Conservation (phyloP, 2,329 filamentous ascomycete genomes). For the Cladophialophora exuberans region DNA sequence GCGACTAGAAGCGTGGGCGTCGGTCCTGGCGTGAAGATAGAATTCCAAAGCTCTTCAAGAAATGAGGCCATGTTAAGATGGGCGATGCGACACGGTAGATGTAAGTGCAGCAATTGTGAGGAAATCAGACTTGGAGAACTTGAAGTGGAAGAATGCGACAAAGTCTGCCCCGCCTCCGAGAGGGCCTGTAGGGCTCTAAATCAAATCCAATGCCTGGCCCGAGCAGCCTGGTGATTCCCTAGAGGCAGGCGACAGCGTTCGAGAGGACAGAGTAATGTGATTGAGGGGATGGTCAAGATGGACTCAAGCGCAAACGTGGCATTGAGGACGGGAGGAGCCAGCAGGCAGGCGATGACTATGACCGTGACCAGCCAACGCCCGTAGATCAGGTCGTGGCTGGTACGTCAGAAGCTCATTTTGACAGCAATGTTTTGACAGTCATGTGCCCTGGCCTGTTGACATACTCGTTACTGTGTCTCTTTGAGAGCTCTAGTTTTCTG, state of each 20-base stretch:
- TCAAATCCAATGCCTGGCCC: neutral
- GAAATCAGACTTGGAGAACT: too few relatives aligned
- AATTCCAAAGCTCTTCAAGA: constrained; percentile 80
- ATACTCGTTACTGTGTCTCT: too few relatives aligned
- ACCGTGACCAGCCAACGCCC: neutral
- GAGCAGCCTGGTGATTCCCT: constrained; percentile 1
- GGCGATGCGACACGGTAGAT: neutral
- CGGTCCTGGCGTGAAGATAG: constrained; percentile 89
- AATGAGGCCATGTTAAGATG: constrained; percentile 52
- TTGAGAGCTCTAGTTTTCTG: neutral
- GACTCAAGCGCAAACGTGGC: constrained; percentile 19
- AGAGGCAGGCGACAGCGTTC: constrained; percentile 12
- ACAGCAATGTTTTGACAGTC: neutral
- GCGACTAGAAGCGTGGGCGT: constrained; percentile 86
- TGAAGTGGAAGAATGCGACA: constrained; percentile 18
- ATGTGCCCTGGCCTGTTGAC: too few relatives aligned
- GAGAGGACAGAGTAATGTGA: constrained; percentile 15
- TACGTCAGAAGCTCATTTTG: constrained; percentile 1
- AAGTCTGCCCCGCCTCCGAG: constrained; percentile 18
- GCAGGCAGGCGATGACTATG: constrained; percentile 8
- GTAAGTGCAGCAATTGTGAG: too few relatives aligned
- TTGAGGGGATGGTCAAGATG: constrained; percentile 13
- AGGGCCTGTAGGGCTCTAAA: constrained; percentile 15
- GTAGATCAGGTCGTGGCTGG: constrained; percentile 1
- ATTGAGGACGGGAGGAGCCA: constrained; percentile 3